Evolutionary conservation across 2,329 filamentous ascomycete genomes (phyloP).

Genomic region (Diaporthe caulivora): DNA sequence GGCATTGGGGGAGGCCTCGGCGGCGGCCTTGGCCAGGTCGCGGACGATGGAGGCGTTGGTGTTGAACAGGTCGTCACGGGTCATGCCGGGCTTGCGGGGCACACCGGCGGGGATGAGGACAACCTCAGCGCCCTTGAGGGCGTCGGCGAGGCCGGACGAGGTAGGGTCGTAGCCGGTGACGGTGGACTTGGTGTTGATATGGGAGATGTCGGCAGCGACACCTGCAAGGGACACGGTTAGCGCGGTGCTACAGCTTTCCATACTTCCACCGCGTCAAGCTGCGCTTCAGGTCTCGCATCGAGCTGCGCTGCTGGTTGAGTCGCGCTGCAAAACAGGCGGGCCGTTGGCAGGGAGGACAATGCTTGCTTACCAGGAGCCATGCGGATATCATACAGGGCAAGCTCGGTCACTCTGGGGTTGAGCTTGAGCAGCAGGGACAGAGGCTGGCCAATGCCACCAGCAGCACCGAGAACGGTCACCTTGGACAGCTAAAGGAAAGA

Average conservation of each 20-base stretch:
- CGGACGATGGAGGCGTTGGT: constrained; percentile 99
- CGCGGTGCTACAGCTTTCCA: constrained; percentile 37
- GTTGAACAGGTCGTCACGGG: constrained; percentile 99
- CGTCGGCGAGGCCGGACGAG: constrained; percentile 79
- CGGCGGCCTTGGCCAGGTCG: constrained; percentile 95
- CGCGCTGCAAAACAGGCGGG: background rate
- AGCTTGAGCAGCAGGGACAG: constrained; percentile 98
- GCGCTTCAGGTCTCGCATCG: background rate
- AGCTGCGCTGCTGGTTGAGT: background rate
- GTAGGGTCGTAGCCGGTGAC: constrained; percentile 91
- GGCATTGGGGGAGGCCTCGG: constrained; percentile 88
- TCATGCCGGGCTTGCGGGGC: constrained; percentile 99
- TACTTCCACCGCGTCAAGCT: background rate
- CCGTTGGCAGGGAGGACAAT: background rate
- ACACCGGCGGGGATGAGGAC: constrained; percentile 99
- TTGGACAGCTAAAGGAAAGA: constrained; percentile 80
- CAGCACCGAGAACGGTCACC: constrained; percentile 96
- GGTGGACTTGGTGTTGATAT: constrained; percentile 98
- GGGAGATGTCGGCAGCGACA: constrained; percentile 97
- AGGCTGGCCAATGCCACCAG: constrained; percentile 98
- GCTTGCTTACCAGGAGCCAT: constrained; percentile 81
- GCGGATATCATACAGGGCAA: constrained; percentile 98
- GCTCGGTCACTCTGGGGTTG: constrained; percentile 92
- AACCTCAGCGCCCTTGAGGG: constrained; percentile 89
- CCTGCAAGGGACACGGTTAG: constrained; percentile 65